Base-by-base conservation (phyloP, 73 alveolate genomes). In the Stentor coeruleus region DNA sequence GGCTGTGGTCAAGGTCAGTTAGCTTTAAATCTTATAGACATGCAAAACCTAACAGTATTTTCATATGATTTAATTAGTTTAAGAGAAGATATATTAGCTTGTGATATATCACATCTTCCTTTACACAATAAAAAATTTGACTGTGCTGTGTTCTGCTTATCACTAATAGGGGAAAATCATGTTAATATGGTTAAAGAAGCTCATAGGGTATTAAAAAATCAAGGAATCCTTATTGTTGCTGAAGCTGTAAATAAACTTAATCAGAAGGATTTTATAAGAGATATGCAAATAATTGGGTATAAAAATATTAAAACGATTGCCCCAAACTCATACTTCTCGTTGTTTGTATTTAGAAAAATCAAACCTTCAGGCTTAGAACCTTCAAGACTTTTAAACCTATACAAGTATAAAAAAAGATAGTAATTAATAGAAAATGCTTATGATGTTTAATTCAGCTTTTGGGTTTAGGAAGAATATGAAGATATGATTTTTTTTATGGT, bases 1-100 rank as follows among this genome's bases (percentile, higher is more conserved):
- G 98, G 98, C 3, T 94, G 98, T 49, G 98, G 98, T 3, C 97
- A 92, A 75, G 98, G 97, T n/a, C 59, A 84, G 0, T 86, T 94
- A 0, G 93, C 92, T 36, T 60, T 85, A 39, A 86, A 89, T 74
- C 82, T 94, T 74, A 83, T 49, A 3, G 74, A 33, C 3, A 88
- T 92, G 0, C 82, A 87, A 73, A 85, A 87, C 28, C 86, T 90
- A 80, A 82, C 86, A 35, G 86, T 94, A 3, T 83, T 84, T 59
- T 92, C 97, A 3, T 94, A 85, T 83, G 98, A 94, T 92, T 82
- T 91, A 41, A 94, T 94, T 41, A 76, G 90, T 26, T 38, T 83
- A 58, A 74, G 80, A 38, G 85, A 81, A 39, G 91, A 83, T 84
- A 91, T 94, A 0, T 88, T 90, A 38, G 90, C 85, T 41, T 90